A percentile compares a stretch with the other conserved stretches of the same genome.
phyloP scores from a whole-genome alignment of 164 flowering plant genomes.

The Cinnamomum micranthum region DNA sequence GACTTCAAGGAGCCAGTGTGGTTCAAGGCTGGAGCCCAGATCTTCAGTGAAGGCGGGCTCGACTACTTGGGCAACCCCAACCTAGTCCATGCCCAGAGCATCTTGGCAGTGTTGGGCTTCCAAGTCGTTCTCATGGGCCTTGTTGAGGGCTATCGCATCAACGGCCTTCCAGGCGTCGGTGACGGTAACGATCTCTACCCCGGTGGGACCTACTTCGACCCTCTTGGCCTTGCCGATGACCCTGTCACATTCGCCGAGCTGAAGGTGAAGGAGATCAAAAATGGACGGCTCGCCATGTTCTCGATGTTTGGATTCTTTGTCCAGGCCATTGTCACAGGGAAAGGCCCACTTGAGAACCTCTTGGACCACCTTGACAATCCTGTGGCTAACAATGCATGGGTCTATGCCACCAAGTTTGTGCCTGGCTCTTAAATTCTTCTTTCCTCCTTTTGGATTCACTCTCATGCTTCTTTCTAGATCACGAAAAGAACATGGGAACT shows the following conservation, averaged over 20 bases:
- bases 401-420: constrained; percentile 73
- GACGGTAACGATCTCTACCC: constrained; percentile 76
- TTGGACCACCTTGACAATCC: constrained; percentile 72
- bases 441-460: neutral
- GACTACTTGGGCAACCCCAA: constrained; percentile 81
- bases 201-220: constrained; percentile 74
- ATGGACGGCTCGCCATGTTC: constrained; percentile 78
- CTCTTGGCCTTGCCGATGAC: constrained; percentile 74
- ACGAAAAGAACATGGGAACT: neutral
- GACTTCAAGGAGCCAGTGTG: constrained; percentile 78
- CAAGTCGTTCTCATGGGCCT: constrained; percentile 76
- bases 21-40: constrained; percentile 88
- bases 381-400: constrained; percentile 82
- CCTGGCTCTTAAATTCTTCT: constrained; percentile 49
- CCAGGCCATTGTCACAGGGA: constrained; percentile 73
- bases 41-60: constrained; percentile 71
- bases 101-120: constrained; percentile 62
- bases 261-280: constrained; percentile 80
- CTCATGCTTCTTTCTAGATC: neutral
- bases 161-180: constrained; percentile 62
- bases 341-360: constrained; percentile 55
- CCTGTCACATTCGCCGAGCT: constrained; percentile 71
- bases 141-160: constrained; percentile 70
- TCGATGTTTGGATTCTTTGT: constrained; percentile 86
- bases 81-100: constrained; percentile 81